These are phyloP conservation scores for Kluyveromyces sp. DNA, from an alignment of 1,139 yeast species.

Conservation along the genomic window DNA sequence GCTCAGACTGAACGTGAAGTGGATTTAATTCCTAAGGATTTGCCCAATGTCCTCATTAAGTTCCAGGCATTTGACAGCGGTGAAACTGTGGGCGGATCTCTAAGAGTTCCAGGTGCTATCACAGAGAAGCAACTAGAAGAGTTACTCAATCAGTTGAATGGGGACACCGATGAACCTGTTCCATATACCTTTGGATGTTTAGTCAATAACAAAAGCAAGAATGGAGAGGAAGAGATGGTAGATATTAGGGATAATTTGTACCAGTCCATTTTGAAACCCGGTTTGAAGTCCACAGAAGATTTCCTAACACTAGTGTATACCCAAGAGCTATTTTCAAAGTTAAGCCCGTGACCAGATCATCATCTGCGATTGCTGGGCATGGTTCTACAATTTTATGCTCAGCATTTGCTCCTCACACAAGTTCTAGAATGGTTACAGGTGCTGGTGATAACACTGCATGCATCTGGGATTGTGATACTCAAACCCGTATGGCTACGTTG, in stretches of 20 bases:
- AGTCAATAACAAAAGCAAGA: constrained; percentile 36
- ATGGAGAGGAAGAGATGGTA: constrained; percentile 37
- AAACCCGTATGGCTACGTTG: constrained; percentile 76
- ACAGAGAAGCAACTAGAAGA: constrained; percentile 84
- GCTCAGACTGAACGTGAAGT: constrained; percentile 79
- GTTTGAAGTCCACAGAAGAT: constrained; percentile 86
- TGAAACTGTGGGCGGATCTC: constrained; percentile 72
- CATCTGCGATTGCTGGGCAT: constrained; percentile 92
- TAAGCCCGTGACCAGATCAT: constrained; percentile 80
- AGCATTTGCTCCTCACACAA: constrained; percentile 87
- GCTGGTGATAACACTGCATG: constrained; percentile 98
- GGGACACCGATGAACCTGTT: constrained; percentile 69
- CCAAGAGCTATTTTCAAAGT: constrained; percentile 96
- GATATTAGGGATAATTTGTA: constrained; percentile 77
- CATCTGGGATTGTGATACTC: constrained; percentile 95
- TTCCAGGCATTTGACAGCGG: constrained; percentile 97
- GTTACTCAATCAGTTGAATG: constrained; percentile 64
- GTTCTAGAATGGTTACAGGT: constrained; percentile 86
- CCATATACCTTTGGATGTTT: constrained; percentile 80
- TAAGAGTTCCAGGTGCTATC: constrained; percentile 87
- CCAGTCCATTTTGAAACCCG: constrained; percentile 75
- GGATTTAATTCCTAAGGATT: constrained; percentile 62
- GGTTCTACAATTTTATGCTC: constrained; percentile 89
- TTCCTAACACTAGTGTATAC: constrained; percentile 84
- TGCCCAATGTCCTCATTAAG: constrained; percentile 81